A percentile compares a stretch with the other conserved stretches of the same genome.
These are phyloP conservation scores for Penicillium vulpinum DNA, from an alignment of 2,329 filamentous ascomycete genomes.

Conservation along the genomic window DNA sequence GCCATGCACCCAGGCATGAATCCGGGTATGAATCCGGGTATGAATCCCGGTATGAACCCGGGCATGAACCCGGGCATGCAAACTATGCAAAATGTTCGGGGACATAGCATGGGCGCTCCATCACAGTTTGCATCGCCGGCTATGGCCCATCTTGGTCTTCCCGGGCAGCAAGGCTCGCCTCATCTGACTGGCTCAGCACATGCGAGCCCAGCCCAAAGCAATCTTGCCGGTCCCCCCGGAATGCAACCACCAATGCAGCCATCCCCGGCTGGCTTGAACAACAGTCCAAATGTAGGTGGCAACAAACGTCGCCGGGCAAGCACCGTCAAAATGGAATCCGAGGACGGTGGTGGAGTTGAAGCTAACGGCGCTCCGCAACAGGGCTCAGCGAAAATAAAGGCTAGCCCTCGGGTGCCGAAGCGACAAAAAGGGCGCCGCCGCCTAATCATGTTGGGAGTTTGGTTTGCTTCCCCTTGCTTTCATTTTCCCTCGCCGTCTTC, in stretches of 20 bases:
- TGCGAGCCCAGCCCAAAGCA: slow-evolving; percentile 48
- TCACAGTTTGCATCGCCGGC: slow-evolving; percentile 61
- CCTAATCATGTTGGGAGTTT: slow-evolving; percentile 25
- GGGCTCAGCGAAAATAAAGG: slow-evolving; percentile 46
- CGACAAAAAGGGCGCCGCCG: slow-evolving; percentile 47
- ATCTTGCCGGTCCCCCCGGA: slow-evolving; percentile 47
- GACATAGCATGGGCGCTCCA: slow-evolving; percentile 48
- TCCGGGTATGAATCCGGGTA: slow-evolving; percentile 4
- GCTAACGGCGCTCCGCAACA: slow-evolving; percentile 49
- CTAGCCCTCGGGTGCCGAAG: slow-evolving; percentile 50
- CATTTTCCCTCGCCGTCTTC: slow-evolving; percentile 15
- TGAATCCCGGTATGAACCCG: slow-evolving; percentile 1
- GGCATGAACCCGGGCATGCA: slow-evolving; percentile 37
- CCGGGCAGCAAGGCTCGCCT: slow-evolving; percentile 51
- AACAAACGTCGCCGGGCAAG: slow-evolving; percentile 61
- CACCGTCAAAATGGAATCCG: slow-evolving; percentile 60
- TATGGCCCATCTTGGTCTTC: slow-evolving; percentile 54
- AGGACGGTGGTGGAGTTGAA: slow-evolving; percentile 50
- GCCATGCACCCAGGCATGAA: slow-evolving; percentile 21
- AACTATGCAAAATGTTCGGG: slow-evolving; percentile 40
- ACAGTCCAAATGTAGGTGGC: slow-evolving; percentile 59
- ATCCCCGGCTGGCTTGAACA: slow-evolving; percentile 59
- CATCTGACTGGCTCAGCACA: slow-evolving; percentile 54
- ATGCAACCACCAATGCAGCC: slow-evolving; percentile 61
- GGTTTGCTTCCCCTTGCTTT: slow-evolving; percentile 10